phyloP scores from a whole-genome alignment of 2,329 filamentous ascomycete genomes.

The Cylindrodendrum hubeiense region DNA sequence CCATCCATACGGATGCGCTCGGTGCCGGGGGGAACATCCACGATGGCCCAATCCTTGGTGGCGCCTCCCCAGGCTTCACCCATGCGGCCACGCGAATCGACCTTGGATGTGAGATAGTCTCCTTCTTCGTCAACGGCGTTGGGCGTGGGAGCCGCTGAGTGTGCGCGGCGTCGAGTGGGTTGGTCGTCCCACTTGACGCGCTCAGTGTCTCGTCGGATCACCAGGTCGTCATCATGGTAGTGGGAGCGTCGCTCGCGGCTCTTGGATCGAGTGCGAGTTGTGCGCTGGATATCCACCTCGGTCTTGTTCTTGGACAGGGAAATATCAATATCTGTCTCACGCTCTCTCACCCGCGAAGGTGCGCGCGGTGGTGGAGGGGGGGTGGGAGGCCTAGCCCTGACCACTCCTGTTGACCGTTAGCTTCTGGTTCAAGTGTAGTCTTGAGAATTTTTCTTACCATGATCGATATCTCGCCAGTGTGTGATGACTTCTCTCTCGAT shows the following conservation, averaged over 20 bases:
- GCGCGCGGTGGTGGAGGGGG: constrained; percentile 64
- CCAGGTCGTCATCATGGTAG: constrained; percentile 73
- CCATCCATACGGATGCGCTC: constrained; percentile 87
- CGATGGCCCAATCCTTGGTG: constrained; percentile 82
- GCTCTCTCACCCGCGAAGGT: constrained; percentile 58
- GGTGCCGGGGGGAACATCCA: constrained; percentile 87
- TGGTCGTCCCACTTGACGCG: constrained; percentile 60
- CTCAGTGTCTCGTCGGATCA: constrained; percentile 70
- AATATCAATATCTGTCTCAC: constrained; percentile 73
- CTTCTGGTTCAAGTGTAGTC: not conserved
- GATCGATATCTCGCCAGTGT: constrained; percentile 88
- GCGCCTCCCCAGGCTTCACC: constrained; percentile 82
- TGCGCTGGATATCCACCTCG: constrained; percentile 68
- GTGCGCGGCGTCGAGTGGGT: constrained; percentile 61
- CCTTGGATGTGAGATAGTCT: constrained; percentile 68
- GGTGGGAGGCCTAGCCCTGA: constrained; percentile 57
- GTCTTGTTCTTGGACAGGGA: constrained; percentile 66
- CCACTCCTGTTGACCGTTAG: constrained; percentile 55
- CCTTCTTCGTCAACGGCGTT: constrained; percentile 68
- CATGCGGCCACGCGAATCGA: constrained; percentile 72
- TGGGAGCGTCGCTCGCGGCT: constrained; percentile 56
- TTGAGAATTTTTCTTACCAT: constrained; percentile 68
- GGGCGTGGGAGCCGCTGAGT: constrained; percentile 60
- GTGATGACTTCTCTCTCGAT: constrained; percentile 92
- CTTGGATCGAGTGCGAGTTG: constrained; percentile 51